A percentile compares a stretch with the other conserved stretches of the same genome.
phyloP scores from a whole-genome alignment of 2,329 filamentous ascomycete genomes.

The Emmonsia crescens region DNA sequence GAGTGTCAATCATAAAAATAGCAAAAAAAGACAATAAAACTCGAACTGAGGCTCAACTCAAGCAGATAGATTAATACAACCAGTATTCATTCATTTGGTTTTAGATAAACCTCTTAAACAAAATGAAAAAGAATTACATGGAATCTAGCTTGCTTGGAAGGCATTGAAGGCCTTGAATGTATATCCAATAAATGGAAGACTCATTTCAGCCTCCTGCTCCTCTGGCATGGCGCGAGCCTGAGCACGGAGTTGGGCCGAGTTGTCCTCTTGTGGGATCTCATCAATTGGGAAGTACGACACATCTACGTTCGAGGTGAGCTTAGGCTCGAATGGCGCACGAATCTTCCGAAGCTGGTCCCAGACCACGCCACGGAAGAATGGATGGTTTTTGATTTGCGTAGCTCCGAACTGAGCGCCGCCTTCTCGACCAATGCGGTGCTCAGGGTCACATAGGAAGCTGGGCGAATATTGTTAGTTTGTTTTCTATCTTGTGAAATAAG shows the following conservation, averaged over 20 bases:
- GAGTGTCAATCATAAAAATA: not conserved
- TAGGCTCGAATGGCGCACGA: constrained; percentile 90
- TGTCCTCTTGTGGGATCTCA: constrained; percentile 95
- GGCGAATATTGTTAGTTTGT: not conserved
- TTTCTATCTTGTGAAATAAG: constrained; percentile 12
- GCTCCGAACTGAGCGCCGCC: constrained; percentile 54
- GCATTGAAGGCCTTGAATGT: constrained; percentile 94
- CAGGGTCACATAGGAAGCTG: constrained; percentile 87
- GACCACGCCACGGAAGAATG: constrained; percentile 94
- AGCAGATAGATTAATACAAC: not conserved
- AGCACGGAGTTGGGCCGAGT: constrained; percentile 72
- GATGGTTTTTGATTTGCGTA: constrained; percentile 83
- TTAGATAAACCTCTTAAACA: not conserved
- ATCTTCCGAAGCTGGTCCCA: constrained; percentile 90
- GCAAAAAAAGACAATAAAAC: not conserved
- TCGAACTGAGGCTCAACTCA: not conserved
- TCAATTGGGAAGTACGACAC: constrained; percentile 98
- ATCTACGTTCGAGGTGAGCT: constrained; percentile 84
- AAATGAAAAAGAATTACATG: not conserved
- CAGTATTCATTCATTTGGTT: not conserved
- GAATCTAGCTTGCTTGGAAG: constrained; percentile 37
- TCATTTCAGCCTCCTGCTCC: constrained; percentile 86
- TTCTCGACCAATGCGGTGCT: constrained; percentile 75
- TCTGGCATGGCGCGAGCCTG: constrained; percentile 63
- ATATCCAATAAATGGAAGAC: constrained; percentile 89